phyloP scores from a whole-genome alignment of 2,329 filamentous ascomycete genomes.

The Penicillium sp. region DNA sequence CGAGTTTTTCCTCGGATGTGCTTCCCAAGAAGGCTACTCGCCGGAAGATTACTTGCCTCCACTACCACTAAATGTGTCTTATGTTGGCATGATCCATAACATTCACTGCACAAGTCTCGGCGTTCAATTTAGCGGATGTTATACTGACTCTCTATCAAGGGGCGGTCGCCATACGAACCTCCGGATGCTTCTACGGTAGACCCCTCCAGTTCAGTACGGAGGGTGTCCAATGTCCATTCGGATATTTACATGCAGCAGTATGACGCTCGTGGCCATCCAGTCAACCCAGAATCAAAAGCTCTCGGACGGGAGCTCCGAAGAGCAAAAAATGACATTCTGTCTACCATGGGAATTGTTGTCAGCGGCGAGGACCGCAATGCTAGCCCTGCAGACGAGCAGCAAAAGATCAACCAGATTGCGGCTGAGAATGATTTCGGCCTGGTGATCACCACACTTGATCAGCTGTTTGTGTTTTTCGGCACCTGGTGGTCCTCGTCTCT shows the following conservation, averaged over 20 bases:
- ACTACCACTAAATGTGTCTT: background rate
- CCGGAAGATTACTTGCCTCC: background rate
- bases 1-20: background rate
- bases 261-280: conserved; percentile 51
- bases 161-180: conserved; percentile 50
- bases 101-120: background rate
- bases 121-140: background rate
- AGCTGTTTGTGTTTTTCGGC: conserved; percentile 43
- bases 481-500: conserved; percentile 47
- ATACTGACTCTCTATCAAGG: conserved; percentile 36
- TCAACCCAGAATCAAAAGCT: conserved; percentile 46
- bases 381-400: conserved; percentile 39
- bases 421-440: conserved; percentile 49
- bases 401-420: conserved; percentile 41
- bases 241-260: conserved; percentile 52
- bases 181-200: conserved; percentile 35
- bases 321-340: conserved; percentile 55
- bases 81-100: background rate
- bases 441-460: conserved; percentile 44
- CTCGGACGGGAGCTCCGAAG: conserved; percentile 45
- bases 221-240: conserved; percentile 33
- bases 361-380: conserved; percentile 43
- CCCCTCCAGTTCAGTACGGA: conserved; percentile 23
- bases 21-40: background rate
- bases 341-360: conserved; percentile 52